Evolutionary conservation across 1,284 basidiomycete genomes (phyloP).

Genomic region (Gymnopus androsaceus): DNA sequence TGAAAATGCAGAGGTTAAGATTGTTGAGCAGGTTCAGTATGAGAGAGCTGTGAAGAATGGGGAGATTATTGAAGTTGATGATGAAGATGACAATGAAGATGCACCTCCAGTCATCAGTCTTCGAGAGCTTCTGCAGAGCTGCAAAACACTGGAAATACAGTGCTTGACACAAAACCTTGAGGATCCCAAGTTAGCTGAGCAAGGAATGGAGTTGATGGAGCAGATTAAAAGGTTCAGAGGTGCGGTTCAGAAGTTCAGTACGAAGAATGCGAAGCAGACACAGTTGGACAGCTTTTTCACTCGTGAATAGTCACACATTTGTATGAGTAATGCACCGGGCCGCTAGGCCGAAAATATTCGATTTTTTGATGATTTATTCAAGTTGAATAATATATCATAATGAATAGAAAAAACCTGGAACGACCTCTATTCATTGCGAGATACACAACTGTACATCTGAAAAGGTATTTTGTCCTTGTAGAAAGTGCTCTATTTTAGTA

Average conservation of each 20-base stretch:
- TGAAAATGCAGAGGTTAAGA: constrained; percentile 22
- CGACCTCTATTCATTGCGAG: background rate
- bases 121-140: background rate
- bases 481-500: too few relatives aligned
- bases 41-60: background rate
- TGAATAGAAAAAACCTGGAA: background rate
- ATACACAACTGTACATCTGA: constrained; percentile 7
- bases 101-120: constrained; percentile 2
- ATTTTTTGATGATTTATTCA: background rate
- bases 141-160: background rate
- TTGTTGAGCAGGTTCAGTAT: constrained; percentile 15
- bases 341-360: background rate
- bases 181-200: background rate
- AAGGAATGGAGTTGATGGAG: background rate
- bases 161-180: background rate
- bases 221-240: background rate
- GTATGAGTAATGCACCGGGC: background rate
- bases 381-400: constrained; percentile 3
- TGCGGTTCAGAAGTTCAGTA: background rate
- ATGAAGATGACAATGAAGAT: background rate
- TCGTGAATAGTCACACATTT: background rate
- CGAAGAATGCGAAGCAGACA: background rate
- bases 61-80: constrained; percentile 5
- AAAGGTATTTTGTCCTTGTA: too few relatives aligned
- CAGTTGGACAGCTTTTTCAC: background rate